These are phyloP conservation scores for Phtheirospermum japonicum DNA, from an alignment of 257 asterid genomes.

Conservation along the genomic window DNA sequence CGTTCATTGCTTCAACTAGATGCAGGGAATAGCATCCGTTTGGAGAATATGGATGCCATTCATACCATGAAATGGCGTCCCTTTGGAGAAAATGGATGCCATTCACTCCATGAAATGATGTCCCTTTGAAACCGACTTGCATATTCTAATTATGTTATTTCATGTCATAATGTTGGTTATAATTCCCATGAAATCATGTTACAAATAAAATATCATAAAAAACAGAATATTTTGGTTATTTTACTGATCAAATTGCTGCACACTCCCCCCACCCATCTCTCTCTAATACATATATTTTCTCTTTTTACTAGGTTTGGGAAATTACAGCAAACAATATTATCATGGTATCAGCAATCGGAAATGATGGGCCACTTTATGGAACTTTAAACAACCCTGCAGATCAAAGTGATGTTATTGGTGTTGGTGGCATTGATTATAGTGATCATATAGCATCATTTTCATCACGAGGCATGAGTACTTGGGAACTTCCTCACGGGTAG, in stretches of 20 bases:
- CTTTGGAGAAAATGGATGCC: background rate
- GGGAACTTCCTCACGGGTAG: constrained; percentile 99
- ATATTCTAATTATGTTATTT: constrained; percentile 14
- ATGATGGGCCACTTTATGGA: constrained; percentile 98
- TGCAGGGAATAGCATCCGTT: too few species aligned
- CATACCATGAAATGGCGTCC: background rate
- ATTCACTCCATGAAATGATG: background rate
- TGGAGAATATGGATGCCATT: too few species aligned
- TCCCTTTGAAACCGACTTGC: constrained; percentile 1
- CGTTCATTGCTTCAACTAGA: background rate
- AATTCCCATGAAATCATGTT: constrained; percentile 1
- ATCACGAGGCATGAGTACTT: constrained; percentile 99
- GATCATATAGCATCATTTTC: constrained; percentile 99
- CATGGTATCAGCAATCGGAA: constrained; percentile 98
- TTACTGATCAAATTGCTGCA: constrained; percentile 6
- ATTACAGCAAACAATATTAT: constrained; percentile 91
- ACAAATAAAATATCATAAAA: constrained; percentile 20
- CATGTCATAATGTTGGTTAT: constrained; percentile 16
- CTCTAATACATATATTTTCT: constrained; percentile 16
- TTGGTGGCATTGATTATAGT: constrained; percentile 98
- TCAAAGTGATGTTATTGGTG: constrained; percentile 99
- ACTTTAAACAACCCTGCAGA: constrained; percentile 98
- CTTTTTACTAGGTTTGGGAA: constrained; percentile 83
- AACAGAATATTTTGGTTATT: constrained; percentile 19
- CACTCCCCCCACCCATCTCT: background rate